Evolutionary conservation across 23 red algal genomes (phyloP).

Genomic region (Gracilaria domingensis): DNA sequence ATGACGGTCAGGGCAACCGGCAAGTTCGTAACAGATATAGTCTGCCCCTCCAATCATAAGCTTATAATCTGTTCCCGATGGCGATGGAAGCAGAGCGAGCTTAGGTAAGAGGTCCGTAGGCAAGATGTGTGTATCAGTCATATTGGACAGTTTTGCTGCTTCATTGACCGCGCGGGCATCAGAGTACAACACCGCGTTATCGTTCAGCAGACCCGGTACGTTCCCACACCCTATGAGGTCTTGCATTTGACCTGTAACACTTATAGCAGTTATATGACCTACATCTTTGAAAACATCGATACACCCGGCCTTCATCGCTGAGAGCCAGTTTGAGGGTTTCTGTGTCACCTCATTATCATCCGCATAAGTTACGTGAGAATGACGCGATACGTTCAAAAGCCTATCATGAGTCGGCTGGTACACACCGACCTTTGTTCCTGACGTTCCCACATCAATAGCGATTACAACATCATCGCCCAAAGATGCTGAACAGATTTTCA

Average conservation of each 20-base stretch:
- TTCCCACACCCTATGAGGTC: slow-evolving; percentile 51
- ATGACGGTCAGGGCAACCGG: slow-evolving; percentile 17
- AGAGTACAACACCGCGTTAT: slow-evolving; percentile 46
- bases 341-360: slow-evolving; percentile 22
- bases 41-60: slow-evolving; percentile 62
- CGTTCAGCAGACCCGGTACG: slow-evolving; percentile 31
- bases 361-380: slow-evolving; percentile 17
- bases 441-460: slow-evolving; percentile 58
- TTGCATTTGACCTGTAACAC: slow-evolving; percentile 70
- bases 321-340: slow-evolving; percentile 34
- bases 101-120: slow-evolving; percentile 57
- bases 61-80: slow-evolving; percentile 9
- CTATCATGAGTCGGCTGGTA: background rate
- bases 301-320: slow-evolving; percentile 4
- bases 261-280: slow-evolving; percentile 26
- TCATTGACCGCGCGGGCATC: slow-evolving; percentile 50
- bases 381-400: slow-evolving; percentile 27
- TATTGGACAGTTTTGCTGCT: slow-evolving; percentile 19
- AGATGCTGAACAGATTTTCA: background rate
- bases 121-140: background rate
- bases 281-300: slow-evolving; percentile 6
- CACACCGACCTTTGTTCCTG: slow-evolving; percentile 43
- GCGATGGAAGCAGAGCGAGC: slow-evolving; percentile 44
- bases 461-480: slow-evolving; percentile 29
- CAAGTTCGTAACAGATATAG: slow-evolving; percentile 40